A percentile compares a stretch with the other conserved stretches of the same genome.
Evolutionary conservation across 176 grass and related monocot species (phyloP).

Genomic region (Avena sativa): DNA sequence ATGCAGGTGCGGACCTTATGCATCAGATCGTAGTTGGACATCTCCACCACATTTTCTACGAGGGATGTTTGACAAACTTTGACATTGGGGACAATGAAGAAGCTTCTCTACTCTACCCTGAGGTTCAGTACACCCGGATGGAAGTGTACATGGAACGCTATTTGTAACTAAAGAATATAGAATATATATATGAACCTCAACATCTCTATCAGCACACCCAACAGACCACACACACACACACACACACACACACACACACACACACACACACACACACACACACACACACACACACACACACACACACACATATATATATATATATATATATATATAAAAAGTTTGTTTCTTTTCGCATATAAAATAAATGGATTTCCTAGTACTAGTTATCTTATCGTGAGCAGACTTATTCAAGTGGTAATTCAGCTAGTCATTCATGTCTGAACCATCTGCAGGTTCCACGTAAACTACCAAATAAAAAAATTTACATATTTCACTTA

Average conservation of each 20-base stretch:
- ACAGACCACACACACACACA: neutral
- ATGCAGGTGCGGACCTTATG: conserved; percentile 24
- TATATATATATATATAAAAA: neutral
- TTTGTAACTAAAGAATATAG: neutral
- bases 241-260: no score
- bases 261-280: no score
- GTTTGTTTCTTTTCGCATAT: neutral
- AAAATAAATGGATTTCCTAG: neutral
- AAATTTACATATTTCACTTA: neutral
- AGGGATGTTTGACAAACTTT: conserved; percentile 64
- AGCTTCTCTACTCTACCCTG: conserved; percentile 54
- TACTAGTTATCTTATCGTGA: neutral
- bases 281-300: no score
- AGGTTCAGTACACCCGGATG: conserved; percentile 51
- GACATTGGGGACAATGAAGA: conserved; percentile 52
- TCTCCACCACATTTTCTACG: conserved; percentile 65
- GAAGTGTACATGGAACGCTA: conserved; percentile 58
- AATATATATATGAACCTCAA: neutral
- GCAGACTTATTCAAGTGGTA: neutral
- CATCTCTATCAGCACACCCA: neutral
- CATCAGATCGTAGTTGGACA: conserved; percentile 46
- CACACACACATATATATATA: no score
- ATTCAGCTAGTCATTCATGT: neutral
- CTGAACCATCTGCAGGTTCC: neutral
- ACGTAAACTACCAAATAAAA: neutral